These are phyloP conservation scores for Ogataea hybrid DNA, from an alignment of 1,139 yeast genomes.

Conservation along the genomic window DNA sequence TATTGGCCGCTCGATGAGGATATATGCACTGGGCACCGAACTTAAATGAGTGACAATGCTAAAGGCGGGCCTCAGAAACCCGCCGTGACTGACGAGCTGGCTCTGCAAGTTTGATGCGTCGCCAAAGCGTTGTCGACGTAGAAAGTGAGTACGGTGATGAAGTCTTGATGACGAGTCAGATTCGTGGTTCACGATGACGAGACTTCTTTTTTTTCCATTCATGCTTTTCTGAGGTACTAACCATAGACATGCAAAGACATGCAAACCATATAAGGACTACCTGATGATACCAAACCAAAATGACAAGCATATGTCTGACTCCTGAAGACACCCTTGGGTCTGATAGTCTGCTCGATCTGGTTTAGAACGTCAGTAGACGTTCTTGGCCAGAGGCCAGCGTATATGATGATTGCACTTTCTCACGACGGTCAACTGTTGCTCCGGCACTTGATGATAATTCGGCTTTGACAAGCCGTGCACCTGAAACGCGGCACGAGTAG, in stretches of 20 bases:
- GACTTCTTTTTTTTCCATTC: constrained; percentile 82
- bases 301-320: constrained; percentile 99
- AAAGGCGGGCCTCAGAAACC: constrained; percentile 98
- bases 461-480: constrained; percentile 99
- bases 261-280: constrained; percentile 27
- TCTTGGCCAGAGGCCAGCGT: constrained; percentile 34
- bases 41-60: constrained; percentile 90
- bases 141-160: constrained; percentile 50
- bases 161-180: constrained; percentile 99
- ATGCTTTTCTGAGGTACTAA: constrained; percentile 75
- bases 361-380: constrained; percentile 3
- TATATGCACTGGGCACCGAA: constrained; percentile 99
- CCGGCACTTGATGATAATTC: constrained; percentile 81
- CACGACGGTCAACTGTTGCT: constrained; percentile 99
- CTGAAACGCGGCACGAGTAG: constrained; percentile 44
- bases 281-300: constrained; percentile 66
- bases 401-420: constrained; percentile 92
- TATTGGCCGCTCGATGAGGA: constrained; percentile 57
- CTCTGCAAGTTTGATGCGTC: constrained; percentile 8
- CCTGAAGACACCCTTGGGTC: constrained; percentile 12
- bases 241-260: constrained; percentile 4
- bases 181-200: constrained; percentile 94
- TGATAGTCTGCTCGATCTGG: constrained; percentile 13
- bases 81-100: constrained; percentile 69
- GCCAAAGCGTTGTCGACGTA: constrained; percentile 12